phyloP scores from a whole-genome alignment of 2,329 filamentous ascomycete genomes.

The Sordariomycetes sp. region DNA sequence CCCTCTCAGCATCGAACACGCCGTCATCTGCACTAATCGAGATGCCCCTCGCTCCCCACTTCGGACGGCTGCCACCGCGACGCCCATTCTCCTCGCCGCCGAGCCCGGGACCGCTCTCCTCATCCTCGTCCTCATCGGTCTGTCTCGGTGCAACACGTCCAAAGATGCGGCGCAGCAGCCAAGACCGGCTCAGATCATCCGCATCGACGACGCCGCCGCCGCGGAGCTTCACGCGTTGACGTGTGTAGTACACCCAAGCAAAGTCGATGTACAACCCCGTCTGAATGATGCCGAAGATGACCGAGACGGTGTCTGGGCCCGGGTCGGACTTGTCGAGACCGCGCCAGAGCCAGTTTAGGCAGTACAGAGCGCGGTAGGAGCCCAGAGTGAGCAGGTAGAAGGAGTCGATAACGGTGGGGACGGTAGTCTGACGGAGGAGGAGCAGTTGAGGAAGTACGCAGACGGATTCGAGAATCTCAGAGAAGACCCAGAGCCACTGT shows the following conservation, averaged over 20 bases:
- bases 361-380: slow-evolving; percentile 80
- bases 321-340: slow-evolving; percentile 48
- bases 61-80: slow-evolving; percentile 29
- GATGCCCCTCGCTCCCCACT: slow-evolving; percentile 57
- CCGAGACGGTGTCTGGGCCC: slow-evolving; percentile 60
- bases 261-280: slow-evolving; percentile 89
- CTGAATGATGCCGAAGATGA: slow-evolving; percentile 83
- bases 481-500: slow-evolving; percentile 79
- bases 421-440: slow-evolving; percentile 85
- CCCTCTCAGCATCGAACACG: slow-evolving; percentile 40
- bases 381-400: slow-evolving; percentile 86
- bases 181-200: slow-evolving; percentile 78
- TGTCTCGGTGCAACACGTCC: slow-evolving; percentile 35
- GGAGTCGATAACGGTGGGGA: slow-evolving; percentile 94
- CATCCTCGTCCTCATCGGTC: slow-evolving; percentile 43
- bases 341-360: slow-evolving; percentile 81
- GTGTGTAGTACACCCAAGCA: slow-evolving; percentile 91
- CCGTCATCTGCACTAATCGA: slow-evolving; percentile 58
- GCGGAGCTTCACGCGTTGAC: slow-evolving; percentile 88
- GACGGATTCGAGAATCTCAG: slow-evolving; percentile 82
- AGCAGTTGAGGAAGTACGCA: slow-evolving; percentile 87
- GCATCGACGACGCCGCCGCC: slow-evolving; percentile 80
- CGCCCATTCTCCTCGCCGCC: slow-evolving; percentile 21
- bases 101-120: slow-evolving; percentile 46
- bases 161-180: slow-evolving; percentile 72